Evolutionary conservation across 768 basidiomycete species (phyloP).

Genomic region (Macrolepiota albuminosa): DNA sequence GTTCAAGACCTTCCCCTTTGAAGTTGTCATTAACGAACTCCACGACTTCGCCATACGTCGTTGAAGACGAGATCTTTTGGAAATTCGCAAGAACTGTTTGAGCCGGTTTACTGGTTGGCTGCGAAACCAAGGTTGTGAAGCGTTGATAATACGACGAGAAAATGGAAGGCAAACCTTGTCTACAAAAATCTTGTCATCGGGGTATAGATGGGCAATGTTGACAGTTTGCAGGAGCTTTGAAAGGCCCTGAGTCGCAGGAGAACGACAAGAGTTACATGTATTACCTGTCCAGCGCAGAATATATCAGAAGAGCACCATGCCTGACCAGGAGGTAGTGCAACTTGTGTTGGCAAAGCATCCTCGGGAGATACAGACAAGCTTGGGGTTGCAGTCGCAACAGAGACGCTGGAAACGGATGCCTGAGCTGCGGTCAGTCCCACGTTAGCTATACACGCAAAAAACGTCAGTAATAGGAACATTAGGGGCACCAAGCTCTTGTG

Average conservation of each 20-base stretch:
- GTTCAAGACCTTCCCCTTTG: slow-evolving; percentile 79
- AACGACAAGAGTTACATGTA: slow-evolving; percentile 19
- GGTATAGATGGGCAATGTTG: slow-evolving; percentile 68
- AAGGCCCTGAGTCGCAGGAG: not conserved
- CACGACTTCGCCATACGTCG: slow-evolving; percentile 63
- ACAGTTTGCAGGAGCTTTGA: slow-evolving; percentile 73
- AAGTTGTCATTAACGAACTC: slow-evolving; percentile 74
- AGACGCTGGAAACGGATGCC: slow-evolving; percentile 22
- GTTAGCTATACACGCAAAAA: slow-evolving; percentile 14
- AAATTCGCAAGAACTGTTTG: slow-evolving; percentile 72
- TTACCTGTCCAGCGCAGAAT: slow-evolving; percentile 74
- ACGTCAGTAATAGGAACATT: slow-evolving; percentile 22
- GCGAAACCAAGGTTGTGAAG: slow-evolving; percentile 9
- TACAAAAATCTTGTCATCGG: slow-evolving; percentile 85
- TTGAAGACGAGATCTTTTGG: slow-evolving; percentile 34
- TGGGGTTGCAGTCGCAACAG: slow-evolving; percentile 58
- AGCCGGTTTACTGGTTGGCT: slow-evolving; percentile 70
- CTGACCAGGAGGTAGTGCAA: slow-evolving; percentile 60
- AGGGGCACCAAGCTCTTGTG: not conserved
- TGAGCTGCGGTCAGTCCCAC: slow-evolving; percentile 16
- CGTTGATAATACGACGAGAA: not conserved
- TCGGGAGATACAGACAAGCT: slow-evolving; percentile 54
- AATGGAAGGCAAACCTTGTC: slow-evolving; percentile 45
- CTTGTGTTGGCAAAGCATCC: slow-evolving; percentile 62
- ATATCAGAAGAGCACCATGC: slow-evolving; percentile 73